These are phyloP conservation scores for Aspergillus saccharolyticus DNA, from an alignment of 495 filamentous ascomycete genomes.

Conservation along the genomic window DNA sequence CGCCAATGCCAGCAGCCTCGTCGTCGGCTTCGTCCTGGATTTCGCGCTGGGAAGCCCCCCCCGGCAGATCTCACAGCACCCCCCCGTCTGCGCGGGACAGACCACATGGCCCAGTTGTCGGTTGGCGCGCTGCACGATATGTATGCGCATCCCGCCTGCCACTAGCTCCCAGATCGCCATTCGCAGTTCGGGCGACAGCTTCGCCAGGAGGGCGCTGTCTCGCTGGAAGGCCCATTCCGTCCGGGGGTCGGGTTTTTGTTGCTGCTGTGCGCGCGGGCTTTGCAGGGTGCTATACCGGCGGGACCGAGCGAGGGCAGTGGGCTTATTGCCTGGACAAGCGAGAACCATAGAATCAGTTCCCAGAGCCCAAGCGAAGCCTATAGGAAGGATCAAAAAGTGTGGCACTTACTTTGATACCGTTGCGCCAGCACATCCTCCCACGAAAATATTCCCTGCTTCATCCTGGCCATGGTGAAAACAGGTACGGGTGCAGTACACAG, in stretches of 20 bases:
- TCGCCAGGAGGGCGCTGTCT: constrained; percentile 34
- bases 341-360: too few species aligned
- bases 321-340: constrained; percentile 33
- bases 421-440: constrained; percentile 47
- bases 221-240: constrained; percentile 18
- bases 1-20: constrained; percentile 19
- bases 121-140: constrained; percentile 37
- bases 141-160: constrained; percentile 31
- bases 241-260: constrained; percentile 6
- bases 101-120: constrained; percentile 36
- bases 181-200: constrained; percentile 41
- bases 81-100: constrained; percentile 20
- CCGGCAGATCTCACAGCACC: constrained; percentile 36
- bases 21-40: neutral
- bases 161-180: constrained; percentile 44
- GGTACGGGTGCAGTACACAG: too few species aligned
- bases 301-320: constrained; percentile 24
- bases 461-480: constrained; percentile 38
- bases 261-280: constrained; percentile 6
- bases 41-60: constrained; percentile 22
- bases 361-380: too few species aligned
- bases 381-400: neutral
- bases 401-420: constrained; percentile 41
- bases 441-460: constrained; percentile 41
- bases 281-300: constrained; percentile 12